Percentiles rank a stretch among this genome's conserved stretches.
Evolutionary conservation across 306 rosid genomes (phyloP).

Genomic region (Canavalia gladiata): DNA sequence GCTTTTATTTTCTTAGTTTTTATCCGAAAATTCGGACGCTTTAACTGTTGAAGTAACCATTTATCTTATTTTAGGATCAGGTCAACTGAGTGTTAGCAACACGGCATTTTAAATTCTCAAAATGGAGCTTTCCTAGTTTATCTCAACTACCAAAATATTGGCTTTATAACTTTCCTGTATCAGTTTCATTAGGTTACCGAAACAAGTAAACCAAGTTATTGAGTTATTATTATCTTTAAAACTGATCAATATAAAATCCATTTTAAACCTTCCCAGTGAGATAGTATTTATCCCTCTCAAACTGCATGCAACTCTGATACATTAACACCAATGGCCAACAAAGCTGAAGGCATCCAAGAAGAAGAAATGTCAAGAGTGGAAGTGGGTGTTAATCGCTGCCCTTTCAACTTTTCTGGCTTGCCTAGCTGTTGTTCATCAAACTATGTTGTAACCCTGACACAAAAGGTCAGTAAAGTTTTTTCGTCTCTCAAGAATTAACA

Average conservation of each 20-base stretch:
- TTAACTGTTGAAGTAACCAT: too few species aligned
- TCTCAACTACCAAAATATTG: constrained; percentile 3
- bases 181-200: neutral
- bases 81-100: too few species aligned
- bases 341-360: constrained; percentile 13
- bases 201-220: too few species aligned
- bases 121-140: neutral
- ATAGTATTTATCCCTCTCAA: neutral
- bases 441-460: constrained; percentile 16
- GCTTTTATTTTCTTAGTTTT: too few species aligned
- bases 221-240: neutral
- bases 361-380: constrained; percentile 42
- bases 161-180: neutral
- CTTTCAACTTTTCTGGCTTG: neutral
- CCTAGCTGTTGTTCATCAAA: constrained; percentile 43
- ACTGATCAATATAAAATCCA: neutral
- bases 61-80: too few species aligned
- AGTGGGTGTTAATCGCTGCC: constrained; percentile 22
- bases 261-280: neutral
- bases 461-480: constrained; percentile 39
- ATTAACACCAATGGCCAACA: constrained; percentile 36
- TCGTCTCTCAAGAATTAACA: neutral
- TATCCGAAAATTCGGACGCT: too few species aligned
- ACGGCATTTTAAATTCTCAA: neutral
- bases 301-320: neutral